Percentiles rank a stretch among this genome's conserved stretches.
Conservation (phyloP, 805 yeast species). For the Zygosaccharomyces bisporus region DNA sequence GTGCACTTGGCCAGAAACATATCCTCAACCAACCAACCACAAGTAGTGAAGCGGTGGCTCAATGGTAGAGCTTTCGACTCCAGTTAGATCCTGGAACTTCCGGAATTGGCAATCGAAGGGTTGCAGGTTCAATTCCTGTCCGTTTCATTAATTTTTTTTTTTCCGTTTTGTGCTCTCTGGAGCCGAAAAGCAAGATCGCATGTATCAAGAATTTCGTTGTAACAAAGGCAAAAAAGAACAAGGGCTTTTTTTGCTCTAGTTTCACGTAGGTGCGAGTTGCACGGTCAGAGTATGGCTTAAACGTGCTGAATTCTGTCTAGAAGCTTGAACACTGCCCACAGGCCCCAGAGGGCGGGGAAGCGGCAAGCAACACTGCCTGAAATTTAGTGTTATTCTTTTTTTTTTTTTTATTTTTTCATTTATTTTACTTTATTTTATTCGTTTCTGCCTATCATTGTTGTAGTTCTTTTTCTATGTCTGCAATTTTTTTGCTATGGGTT, state of each 20-base stretch:
- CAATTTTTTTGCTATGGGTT: neutral
- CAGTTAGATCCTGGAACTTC: conserved; percentile 39
- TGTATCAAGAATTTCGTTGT: neutral
- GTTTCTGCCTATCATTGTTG: too few relatives aligned
- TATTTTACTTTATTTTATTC: neutral
- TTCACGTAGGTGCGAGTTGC: neutral
- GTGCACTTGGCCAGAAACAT: too few relatives aligned
- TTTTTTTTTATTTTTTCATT: neutral
- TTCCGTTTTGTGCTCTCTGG: conserved; percentile 12
- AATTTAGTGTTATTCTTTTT: too few relatives aligned
- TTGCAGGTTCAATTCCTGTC: conserved; percentile 69
- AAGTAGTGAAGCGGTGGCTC: conserved; percentile 59
- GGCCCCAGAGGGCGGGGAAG: neutral
- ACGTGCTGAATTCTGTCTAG: neutral
- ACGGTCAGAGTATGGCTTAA: too few relatives aligned
- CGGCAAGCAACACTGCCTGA: neutral
- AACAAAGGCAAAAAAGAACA: neutral
- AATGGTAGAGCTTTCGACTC: conserved; percentile 70
- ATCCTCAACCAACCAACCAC: neutral
- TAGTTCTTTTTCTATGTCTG: too few relatives aligned
- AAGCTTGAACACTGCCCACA: neutral
- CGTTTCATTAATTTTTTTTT: conserved; percentile 48
- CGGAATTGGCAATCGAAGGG: conserved; percentile 48
- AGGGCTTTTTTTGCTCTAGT: neutral
- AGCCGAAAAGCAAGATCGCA: neutral